phyloP scores from a whole-genome alignment of 73 alveolate genomes.

The Tetrahymena borealis region DNA sequence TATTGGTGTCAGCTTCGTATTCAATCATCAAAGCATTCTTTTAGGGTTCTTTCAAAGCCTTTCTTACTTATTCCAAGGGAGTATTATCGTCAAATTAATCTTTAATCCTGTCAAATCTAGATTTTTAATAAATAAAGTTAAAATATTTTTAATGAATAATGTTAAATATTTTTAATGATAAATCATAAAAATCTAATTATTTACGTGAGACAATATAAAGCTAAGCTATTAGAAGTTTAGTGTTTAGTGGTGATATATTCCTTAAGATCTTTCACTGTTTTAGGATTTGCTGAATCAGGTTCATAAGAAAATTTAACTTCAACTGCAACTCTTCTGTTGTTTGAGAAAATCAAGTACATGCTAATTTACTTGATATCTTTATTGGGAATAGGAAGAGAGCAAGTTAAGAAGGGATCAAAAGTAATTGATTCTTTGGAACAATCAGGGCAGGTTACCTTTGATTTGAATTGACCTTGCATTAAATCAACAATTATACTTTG shows the following conservation, averaged over 20 bases:
- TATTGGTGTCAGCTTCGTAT: background rate
- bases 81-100: background rate
- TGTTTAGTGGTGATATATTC: background rate
- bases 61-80: background rate
- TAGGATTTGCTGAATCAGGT: constrained; percentile 2
- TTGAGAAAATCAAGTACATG: constrained; percentile 23
- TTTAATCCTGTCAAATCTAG: background rate
- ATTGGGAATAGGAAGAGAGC: constrained; percentile 89
- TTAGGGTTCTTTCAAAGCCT: background rate
- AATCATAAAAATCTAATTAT: background rate
- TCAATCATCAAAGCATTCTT: background rate
- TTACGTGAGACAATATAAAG: background rate
- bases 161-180: background rate
- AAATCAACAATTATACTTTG: constrained; percentile 87
- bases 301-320: background rate
- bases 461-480: constrained; percentile 90
- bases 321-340: constrained; percentile 1
- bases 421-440: constrained; percentile 78
- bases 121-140: background rate
- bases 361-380: constrained; percentile 18
- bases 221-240: background rate
- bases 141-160: background rate
- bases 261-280: background rate
- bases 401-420: constrained; percentile 90
- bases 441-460: constrained; percentile 82